Conservation (phyloP, 768 basidiomycete species). For the Trametes gibbosa region DNA sequence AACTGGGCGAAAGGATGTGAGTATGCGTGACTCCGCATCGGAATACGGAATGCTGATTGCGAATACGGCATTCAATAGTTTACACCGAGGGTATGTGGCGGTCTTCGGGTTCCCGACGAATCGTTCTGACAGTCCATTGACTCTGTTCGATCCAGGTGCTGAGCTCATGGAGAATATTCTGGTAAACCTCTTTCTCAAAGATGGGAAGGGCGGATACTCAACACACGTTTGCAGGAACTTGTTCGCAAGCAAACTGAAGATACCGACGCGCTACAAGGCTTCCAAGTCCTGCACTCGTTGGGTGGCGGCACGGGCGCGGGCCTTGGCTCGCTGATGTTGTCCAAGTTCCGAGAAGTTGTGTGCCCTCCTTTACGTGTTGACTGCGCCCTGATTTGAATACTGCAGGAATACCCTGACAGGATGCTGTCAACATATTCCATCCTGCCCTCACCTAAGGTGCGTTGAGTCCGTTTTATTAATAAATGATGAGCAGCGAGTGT, state of each 20-base stretch:
- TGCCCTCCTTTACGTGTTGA: conserved; percentile 7
- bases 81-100: conserved; percentile 77
- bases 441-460: conserved; percentile 55
- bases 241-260: conserved; percentile 75
- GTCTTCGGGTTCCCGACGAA: not conserved
- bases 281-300: conserved; percentile 85
- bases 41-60: conserved; percentile 20
- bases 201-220: not conserved
- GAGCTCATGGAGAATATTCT: conserved; percentile 87
- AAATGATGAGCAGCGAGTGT: not conserved
- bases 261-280: conserved; percentile 88
- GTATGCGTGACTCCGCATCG: conserved; percentile 26
- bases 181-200: conserved; percentile 32
- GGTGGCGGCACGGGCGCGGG: conserved; percentile 92
- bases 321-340: conserved; percentile 74
- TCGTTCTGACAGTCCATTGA: not conserved
- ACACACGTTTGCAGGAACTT: conserved; percentile 50
- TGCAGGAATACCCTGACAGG: conserved; percentile 56
- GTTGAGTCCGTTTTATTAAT: not conserved
- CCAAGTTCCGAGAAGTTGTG: conserved; percentile 76
- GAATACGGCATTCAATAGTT: conserved; percentile 39
- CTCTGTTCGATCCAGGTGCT: conserved; percentile 52
- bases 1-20: conserved; percentile 96
- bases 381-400: conserved; percentile 27
- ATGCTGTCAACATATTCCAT: conserved; percentile 53